phyloP scores from a whole-genome alignment of 1,284 basidiomycete genomes.

The Tilletia caries region DNA sequence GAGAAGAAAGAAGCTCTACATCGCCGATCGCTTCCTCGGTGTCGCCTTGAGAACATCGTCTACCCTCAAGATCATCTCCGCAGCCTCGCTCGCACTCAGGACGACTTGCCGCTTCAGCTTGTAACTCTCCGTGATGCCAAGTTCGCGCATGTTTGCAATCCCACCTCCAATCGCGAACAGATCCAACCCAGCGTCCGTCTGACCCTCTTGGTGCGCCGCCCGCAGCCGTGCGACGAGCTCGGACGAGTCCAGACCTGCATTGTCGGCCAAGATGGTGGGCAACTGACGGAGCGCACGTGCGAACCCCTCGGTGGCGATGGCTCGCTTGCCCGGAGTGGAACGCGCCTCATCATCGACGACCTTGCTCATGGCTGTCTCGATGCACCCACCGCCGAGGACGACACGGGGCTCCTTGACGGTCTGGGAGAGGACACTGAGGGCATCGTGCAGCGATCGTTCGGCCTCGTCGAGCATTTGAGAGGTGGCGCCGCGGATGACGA shows the following conservation, averaged over 20 bases:
- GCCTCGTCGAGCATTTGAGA: slow-evolving; percentile 99
- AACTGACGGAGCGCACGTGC: slow-evolving; percentile 71
- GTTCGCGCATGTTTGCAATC: slow-evolving; percentile 79
- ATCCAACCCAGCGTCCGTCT: slow-evolving; percentile 80
- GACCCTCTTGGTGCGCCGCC: slow-evolving; percentile 90
- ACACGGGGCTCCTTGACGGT: slow-evolving; percentile 95
- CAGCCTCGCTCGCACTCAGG: slow-evolving; percentile 87
- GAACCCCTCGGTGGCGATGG: slow-evolving; percentile 90
- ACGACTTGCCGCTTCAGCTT: slow-evolving; percentile 96
- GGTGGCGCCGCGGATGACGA: slow-evolving; percentile 93
- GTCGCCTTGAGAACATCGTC: slow-evolving; percentile 63
- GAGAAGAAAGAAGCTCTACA: slow-evolving; percentile 25
- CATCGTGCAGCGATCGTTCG: slow-evolving; percentile 94
- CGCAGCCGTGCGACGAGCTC: slow-evolving; percentile 86
- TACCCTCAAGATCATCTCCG: slow-evolving; percentile 95
- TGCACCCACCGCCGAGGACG: slow-evolving; percentile 90
- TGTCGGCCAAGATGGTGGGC: slow-evolving; percentile 80
- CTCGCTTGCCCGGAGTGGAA: slow-evolving; percentile 86
- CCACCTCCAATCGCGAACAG: slow-evolving; percentile 69
- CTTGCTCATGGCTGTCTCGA: slow-evolving; percentile 96
- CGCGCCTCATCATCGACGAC: slow-evolving; percentile 85
- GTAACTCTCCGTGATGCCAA: slow-evolving; percentile 92
- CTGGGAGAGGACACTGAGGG: slow-evolving; percentile 92
- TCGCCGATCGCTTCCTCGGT: slow-evolving; percentile 62
- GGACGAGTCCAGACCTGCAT: slow-evolving; percentile 94